A percentile compares a stretch with the other conserved stretches of the same genome.
These are phyloP conservation scores for Hypomontagnella submonticulosa DNA, from an alignment of 495 filamentous ascomycete genomes.

Conservation along the genomic window DNA sequence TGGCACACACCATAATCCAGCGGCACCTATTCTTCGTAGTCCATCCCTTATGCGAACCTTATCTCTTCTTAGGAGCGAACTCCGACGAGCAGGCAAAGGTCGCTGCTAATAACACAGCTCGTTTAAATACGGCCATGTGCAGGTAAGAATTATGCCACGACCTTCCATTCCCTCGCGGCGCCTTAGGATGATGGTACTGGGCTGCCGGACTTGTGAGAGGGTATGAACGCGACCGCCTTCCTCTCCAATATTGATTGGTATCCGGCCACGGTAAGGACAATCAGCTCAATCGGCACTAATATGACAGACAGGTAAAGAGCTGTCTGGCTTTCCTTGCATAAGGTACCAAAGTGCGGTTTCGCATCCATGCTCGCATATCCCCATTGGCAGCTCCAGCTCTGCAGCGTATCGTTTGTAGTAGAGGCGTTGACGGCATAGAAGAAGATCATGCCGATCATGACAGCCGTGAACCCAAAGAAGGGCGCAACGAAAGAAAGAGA, in stretches of 20 bases:
- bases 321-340: constrained; percentile 62
- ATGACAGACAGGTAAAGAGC: constrained; percentile 62
- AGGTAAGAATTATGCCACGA: constrained; percentile 8
- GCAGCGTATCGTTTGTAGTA: constrained; percentile 55
- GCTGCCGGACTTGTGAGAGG: constrained; percentile 43
- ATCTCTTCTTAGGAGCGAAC: constrained; percentile 2
- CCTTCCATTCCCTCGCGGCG: background rate
- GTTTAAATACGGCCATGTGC: constrained; percentile 19
- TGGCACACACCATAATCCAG: constrained; percentile 26
- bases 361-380: constrained; percentile 54
- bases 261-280: constrained; percentile 53
- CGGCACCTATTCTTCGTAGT: constrained; percentile 12
- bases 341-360: constrained; percentile 58
- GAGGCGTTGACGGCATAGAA: constrained; percentile 66
- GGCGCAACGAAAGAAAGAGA: constrained; percentile 54
- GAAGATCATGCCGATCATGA: constrained; percentile 62
- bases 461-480: constrained; percentile 55
- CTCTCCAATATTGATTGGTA: constrained; percentile 54
- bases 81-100: constrained; percentile 14
- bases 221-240: constrained; percentile 38
- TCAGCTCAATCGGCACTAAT: constrained; percentile 62
- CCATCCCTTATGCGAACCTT: constrained; percentile 18
- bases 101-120: constrained; percentile 7
- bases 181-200: constrained; percentile 44
- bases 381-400: constrained; percentile 69